Percentiles rank a stretch among this genome's conserved stretches.
These are phyloP conservation scores for Tetrapisispora nanseiensis DNA, from an alignment of 805 yeast species.

Conservation along the genomic window DNA sequence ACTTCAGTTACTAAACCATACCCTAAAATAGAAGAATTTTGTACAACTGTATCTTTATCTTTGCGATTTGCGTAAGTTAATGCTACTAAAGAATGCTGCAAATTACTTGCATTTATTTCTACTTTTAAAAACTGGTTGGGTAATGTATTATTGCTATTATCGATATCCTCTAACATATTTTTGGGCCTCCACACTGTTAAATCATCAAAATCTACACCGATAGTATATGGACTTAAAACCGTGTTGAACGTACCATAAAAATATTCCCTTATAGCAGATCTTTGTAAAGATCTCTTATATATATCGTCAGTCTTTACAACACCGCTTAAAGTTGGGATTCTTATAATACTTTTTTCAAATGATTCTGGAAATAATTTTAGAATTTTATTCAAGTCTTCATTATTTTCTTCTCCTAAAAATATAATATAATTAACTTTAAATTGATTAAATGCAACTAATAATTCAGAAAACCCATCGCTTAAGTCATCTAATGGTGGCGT, in stretches of 20 bases:
- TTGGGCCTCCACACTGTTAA: slow-evolving; percentile 53
- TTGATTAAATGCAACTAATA: slow-evolving; percentile 11
- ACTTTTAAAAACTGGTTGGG: slow-evolving; percentile 25
- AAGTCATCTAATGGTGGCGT: slow-evolving; percentile 20
- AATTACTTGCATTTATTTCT: slow-evolving; percentile 41
- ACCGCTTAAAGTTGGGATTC: slow-evolving; percentile 66
- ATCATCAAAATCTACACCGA: slow-evolving; percentile 57
- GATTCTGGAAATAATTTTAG: slow-evolving; percentile 9
- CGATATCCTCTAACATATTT: slow-evolving; percentile 21
- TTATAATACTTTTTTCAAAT: slow-evolving; percentile 31
- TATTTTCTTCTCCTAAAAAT: slow-evolving; percentile 10
- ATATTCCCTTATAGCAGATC: slow-evolving; percentile 71
- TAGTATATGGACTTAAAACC: slow-evolving; percentile 75
- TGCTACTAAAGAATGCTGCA: slow-evolving; percentile 74
- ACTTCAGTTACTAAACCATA: slow-evolving; percentile 60
- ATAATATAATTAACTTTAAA: slow-evolving; percentile 20
- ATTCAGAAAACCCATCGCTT: slow-evolving; percentile 11
- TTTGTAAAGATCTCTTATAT: slow-evolving; percentile 61
- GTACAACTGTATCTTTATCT: slow-evolving; percentile 39
- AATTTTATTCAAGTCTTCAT: slow-evolving; percentile 8
- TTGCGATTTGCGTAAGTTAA: slow-evolving; percentile 41
- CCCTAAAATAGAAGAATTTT: slow-evolving; percentile 58
- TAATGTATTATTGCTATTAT: slow-evolving; percentile 4
- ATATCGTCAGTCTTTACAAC: slow-evolving; percentile 64
- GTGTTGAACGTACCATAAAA: slow-evolving; percentile 69